Base-by-base conservation (phyloP, 306 rosid genomes). In the Trifolium pratense region DNA sequence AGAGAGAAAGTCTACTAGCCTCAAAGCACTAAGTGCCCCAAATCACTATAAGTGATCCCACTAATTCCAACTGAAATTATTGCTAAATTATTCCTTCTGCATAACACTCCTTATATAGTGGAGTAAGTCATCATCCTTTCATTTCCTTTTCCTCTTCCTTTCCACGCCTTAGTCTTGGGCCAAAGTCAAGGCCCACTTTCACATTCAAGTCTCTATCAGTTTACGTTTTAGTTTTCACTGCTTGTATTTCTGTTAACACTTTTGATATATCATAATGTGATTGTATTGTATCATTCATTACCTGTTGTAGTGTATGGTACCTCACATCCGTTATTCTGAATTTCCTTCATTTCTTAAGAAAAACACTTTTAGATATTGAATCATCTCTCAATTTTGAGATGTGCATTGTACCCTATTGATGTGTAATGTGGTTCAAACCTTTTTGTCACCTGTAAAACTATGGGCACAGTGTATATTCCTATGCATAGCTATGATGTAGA, bases 401-500 rank as follows among this genome's bases (percentile, higher is more conserved):
- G 36, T 58, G 15, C 53, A 45, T 58, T 68, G 70, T 34, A 43
- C 39, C 42, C 39, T 39, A 40, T 18, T 69, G 42, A 60, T 7
- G 43, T 15, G 18, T 26, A 20, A 34, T 64, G 43, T 21, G 65
- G 32, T 25, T 66, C 12, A 42, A n/a, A 32, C 20, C 42, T 18
- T 62, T 48, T 48, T 74, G 31, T 65, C 31, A 21, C 61, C 1
- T 18, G 59, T 75, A 34, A 34, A n/a, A 61, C 67, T 34, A 61
- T 55, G 37, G 37, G 32, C 49, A 23, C 5, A 43, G 6, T 56
- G 25, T 72, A 59, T 49, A 39, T 34, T 76, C 61, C 45, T 37
- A 59, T 23, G 25, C 25, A 48, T 64, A 55, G 66, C 75, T 66
- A 77, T 61, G 37, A 36, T 62, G 66, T 46, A 10, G 29, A 63